These are phyloP conservation scores for Linum tenue DNA, from an alignment of 345 rosid genomes.

Conservation along the genomic window DNA sequence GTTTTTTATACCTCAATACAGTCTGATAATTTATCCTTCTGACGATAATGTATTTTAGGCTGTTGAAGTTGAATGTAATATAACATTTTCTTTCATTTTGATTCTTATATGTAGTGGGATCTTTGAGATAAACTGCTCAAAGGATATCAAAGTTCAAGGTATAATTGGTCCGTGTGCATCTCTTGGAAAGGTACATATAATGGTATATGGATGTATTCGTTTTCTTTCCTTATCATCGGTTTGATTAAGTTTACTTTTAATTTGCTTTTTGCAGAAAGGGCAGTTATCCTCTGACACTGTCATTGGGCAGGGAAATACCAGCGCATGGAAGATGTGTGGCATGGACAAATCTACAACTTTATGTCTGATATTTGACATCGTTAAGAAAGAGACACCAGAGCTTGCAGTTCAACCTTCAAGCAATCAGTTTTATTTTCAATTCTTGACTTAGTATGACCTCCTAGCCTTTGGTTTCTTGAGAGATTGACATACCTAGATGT, in stretches of 20 bases:
- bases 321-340: conserved; percentile 98
- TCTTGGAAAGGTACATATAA: conserved; percentile 64
- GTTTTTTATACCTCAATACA: not conserved
- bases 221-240: conserved; percentile 9
- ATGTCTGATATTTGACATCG: conserved; percentile 72
- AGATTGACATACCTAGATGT: not conserved
- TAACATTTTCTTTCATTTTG: not conserved
- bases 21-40: too few species aligned
- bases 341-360: conserved; percentile 80
- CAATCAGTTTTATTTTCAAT: conserved; percentile 88
- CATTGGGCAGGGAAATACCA: conserved; percentile 80
- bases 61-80: not conserved
- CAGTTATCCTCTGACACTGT: conserved; percentile 67
- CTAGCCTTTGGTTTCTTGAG: conserved; percentile 2
- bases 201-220: conserved; percentile 2
- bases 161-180: conserved; percentile 87
- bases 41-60: not conserved
- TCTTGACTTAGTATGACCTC: conserved; percentile 70
- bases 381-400: conserved; percentile 65
- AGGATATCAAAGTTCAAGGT: conserved; percentile 83
- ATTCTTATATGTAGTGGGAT: conserved; percentile 52
- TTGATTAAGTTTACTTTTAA: conserved; percentile 10
- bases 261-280: conserved; percentile 67
- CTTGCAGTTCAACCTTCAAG: conserved; percentile 49
- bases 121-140: conserved; percentile 82